phyloP scores from a whole-genome alignment of 495 filamentous ascomycete species.

The Podospora pseudopauciseta region DNA sequence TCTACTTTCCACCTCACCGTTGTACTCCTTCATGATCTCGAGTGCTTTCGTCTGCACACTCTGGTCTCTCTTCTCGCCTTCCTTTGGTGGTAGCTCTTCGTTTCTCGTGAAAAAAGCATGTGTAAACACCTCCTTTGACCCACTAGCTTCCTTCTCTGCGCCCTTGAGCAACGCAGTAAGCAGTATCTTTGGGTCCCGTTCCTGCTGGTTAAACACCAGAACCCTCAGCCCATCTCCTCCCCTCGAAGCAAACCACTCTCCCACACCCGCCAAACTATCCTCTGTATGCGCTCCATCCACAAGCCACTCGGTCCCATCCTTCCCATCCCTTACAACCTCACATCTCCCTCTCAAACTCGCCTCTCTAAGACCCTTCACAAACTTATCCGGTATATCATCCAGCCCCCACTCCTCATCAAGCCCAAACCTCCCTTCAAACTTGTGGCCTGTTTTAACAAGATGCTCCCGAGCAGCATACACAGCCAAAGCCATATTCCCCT shows the following conservation, averaged over 20 bases:
- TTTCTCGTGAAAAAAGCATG: background rate
- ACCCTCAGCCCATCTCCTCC: background rate
- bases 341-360: slow-evolving; percentile 2
- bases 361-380: slow-evolving; percentile 40
- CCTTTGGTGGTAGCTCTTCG: background rate
- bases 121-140: background rate
- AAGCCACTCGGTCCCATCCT: background rate
- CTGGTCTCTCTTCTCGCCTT: background rate
- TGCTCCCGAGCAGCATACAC: slow-evolving; percentile 40
- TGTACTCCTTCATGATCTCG: background rate
- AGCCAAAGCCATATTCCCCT: slow-evolving; percentile 45
- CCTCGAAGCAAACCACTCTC: background rate
- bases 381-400: slow-evolving; percentile 39
- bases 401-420: slow-evolving; percentile 14
- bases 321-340: slow-evolving; percentile 6
- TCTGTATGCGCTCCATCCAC: slow-evolving; percentile 7
- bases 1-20: background rate
- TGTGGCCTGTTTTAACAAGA: slow-evolving; percentile 20
- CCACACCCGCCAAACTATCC: slow-evolving; percentile 1
- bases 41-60: background rate
- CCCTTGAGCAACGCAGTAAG: background rate
- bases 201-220: slow-evolving; percentile 9
- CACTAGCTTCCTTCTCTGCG: background rate
- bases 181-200: background rate
- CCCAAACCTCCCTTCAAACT: slow-evolving; percentile 24